These are phyloP conservation scores for Phylloporus rhodoxanthus DNA, from an alignment of 768 basidiomycete species.

Conservation along the genomic window DNA sequence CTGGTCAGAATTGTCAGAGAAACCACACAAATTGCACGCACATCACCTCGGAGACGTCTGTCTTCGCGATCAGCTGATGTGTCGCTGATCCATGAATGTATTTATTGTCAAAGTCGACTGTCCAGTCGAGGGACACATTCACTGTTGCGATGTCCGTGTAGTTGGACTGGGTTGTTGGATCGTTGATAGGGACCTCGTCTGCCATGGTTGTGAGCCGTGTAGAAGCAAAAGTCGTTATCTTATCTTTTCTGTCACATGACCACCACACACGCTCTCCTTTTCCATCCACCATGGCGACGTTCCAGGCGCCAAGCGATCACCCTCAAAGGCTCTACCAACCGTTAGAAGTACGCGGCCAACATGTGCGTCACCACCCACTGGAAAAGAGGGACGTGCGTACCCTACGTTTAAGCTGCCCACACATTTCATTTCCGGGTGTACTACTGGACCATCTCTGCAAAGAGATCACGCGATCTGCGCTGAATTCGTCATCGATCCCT, in stretches of 20 bases:
- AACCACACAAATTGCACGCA: constrained; percentile 17
- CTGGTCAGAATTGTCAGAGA: background rate
- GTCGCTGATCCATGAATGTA: constrained; percentile 44
- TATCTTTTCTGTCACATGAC: constrained; percentile 11
- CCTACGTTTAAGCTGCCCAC: too few species aligned
- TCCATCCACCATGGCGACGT: constrained; percentile 35
- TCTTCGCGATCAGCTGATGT: constrained; percentile 37
- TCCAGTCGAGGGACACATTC: constrained; percentile 52
- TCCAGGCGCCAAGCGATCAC: constrained; percentile 73
- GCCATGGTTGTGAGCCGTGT: constrained; percentile 7
- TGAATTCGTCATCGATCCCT: too few species aligned
- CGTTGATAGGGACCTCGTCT: constrained; percentile 15
- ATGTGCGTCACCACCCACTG: constrained; percentile 75
- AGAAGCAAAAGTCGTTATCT: background rate
- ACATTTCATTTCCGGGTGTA: too few species aligned
- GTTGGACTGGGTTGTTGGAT: constrained; percentile 54
- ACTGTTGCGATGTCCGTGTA: constrained; percentile 43
- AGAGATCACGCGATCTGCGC: too few species aligned
- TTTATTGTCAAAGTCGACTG: constrained; percentile 46
- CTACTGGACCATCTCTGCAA: too few species aligned
- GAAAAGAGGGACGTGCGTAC: too few species aligned
- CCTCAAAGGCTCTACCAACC: constrained; percentile 85
- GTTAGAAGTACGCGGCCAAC: constrained; percentile 98
- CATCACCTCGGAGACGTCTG: constrained; percentile 40
- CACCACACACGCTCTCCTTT: background rate